Evolutionary conservation across 2,329 filamentous ascomycete genomes (phyloP).

Genomic region (Aureobasidium vineae): DNA sequence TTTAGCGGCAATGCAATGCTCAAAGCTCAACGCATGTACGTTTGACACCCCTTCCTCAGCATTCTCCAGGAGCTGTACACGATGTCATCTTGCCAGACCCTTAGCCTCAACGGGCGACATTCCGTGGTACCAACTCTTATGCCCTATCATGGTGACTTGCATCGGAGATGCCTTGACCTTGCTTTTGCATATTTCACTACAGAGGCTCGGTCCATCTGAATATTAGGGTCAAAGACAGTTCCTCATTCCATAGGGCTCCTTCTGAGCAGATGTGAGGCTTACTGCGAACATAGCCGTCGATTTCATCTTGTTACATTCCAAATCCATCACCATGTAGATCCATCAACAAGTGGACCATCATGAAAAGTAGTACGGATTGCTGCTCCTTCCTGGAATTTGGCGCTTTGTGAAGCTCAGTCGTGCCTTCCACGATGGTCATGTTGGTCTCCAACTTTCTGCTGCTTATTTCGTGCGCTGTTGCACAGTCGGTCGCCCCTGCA

Average conservation of each 20-base stretch:
- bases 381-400: not conserved
- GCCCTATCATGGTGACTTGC: not conserved
- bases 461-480: not conserved
- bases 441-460: not conserved
- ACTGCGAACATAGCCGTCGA: not conserved
- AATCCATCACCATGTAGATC: not conserved
- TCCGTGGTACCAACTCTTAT: not conserved
- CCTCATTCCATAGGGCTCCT: not conserved
- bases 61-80: no score
- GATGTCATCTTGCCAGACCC: not conserved
- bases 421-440: not conserved
- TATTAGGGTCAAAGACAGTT: not conserved
- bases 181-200: not conserved
- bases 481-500: not conserved
- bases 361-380: not conserved
- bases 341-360: not conserved
- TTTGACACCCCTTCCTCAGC: no score
- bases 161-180: not conserved
- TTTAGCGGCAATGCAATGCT: no score
- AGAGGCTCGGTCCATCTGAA: not conserved
- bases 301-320: constrained; percentile 7
- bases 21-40: no score
- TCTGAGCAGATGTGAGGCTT: not conserved
- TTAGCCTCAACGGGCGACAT: not conserved
- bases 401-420: not conserved